These are phyloP conservation scores for Agaricus blazei DNA, from an alignment of 768 basidiomycete genomes.

Conservation along the genomic window DNA sequence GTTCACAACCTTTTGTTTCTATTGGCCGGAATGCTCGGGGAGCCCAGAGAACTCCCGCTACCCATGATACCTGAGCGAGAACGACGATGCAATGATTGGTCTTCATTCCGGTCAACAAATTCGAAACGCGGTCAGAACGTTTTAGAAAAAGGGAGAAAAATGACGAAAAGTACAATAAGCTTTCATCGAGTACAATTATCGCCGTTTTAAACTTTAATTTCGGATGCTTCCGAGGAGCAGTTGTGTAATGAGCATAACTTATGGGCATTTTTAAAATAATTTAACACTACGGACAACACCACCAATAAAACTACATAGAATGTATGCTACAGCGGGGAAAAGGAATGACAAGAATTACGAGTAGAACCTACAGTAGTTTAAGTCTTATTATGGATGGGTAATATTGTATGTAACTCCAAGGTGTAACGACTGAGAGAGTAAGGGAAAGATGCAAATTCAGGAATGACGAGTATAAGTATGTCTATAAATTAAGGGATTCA, in stretches of 20 bases:
- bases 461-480: background rate
- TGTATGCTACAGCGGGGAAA: slow-evolving; percentile 2
- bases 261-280: background rate
- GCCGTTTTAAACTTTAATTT: background rate
- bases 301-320: no score
- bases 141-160: background rate
- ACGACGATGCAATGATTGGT: background rate
- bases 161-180: background rate
- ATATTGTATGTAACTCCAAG: background rate
- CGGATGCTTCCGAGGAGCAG: slow-evolving; percentile 1
- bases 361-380: background rate
- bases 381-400: background rate
- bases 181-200: no score
- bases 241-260: background rate
- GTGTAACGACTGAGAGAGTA: slow-evolving; percentile 1
- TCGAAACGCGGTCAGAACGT: background rate
- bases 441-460: background rate
- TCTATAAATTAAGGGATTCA: background rate
- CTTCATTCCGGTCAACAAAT: background rate
- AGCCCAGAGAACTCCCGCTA: slow-evolving; percentile 1
- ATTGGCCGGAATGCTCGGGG: background rate
- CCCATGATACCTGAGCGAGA: background rate
- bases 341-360: slow-evolving; percentile 7
- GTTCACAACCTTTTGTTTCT: background rate
- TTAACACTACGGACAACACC: background rate